Evolutionary conservation across 208 protist genomes (phyloP), one percentile per base, ranked within the genome.

Genomic region (Porcisia hertigi): DNA sequence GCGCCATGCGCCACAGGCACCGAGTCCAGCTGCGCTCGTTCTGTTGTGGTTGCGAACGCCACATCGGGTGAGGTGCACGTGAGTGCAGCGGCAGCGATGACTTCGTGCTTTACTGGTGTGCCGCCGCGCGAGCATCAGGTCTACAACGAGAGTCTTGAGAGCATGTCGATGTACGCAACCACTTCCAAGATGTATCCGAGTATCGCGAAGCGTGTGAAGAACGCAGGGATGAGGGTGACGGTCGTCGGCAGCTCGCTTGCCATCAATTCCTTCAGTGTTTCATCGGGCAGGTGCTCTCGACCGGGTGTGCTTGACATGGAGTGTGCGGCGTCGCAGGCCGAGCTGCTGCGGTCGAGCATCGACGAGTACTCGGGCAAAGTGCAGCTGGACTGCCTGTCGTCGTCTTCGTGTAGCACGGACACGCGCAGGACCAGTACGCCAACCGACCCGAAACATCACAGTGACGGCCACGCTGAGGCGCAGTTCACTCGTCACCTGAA

Each of bases 261-360:
- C 59, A 81, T 95, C 62, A 90, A 92, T 76, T 87, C 87, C 9
- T 70, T 94, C 52, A 67, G 71, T 78, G 20, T 60, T 9, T 64
- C 53, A 14, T 80, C 78, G 3, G 87, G 87, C 53, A 53, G 83
- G 76, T 92, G 89, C 78, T 80, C 76, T 30, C 52, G 76, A 43
- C 83, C 82, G 3, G 91, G 91, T 34, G 82, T 95, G 74, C 81
- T 94, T 64, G 91, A 95, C 76, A 84, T 90, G 82, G 88, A 95
- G 81, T 95, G 91, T 58, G 82, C 74, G 49, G 25, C 73, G 3
- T 60, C 75, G 47, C 58, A 79, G 66, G 70, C 52, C 1, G 83
- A 81, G 47, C 59, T 76, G 41, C 49, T 75, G 58, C 60, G 54
- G 39, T n/a, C 20, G 49, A 71, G 52, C 53, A 63, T 74, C 12